Percentiles rank a stretch among this genome's conserved stretches.
phyloP scores from a whole-genome alignment of 2,329 filamentous ascomycete species.

The Aureobasidium leucospermi region DNA sequence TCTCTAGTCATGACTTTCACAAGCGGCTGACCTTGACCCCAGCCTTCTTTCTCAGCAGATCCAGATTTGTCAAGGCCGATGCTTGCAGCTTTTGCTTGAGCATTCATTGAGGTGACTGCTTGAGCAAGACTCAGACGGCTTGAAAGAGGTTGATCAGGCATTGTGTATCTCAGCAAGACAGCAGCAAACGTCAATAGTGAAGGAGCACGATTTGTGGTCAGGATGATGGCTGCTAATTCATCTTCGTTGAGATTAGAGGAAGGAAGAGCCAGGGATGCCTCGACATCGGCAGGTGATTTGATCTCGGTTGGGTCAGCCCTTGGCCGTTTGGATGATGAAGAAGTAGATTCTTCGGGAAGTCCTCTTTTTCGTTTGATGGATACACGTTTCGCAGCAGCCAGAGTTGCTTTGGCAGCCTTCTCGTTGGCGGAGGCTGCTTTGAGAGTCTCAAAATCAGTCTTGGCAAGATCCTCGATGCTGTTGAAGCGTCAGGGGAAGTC shows the following conservation, averaged over 20 bases:
- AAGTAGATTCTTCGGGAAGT: conserved; percentile 25
- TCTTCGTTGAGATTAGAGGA: conserved; percentile 49
- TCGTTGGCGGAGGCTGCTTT: conserved; percentile 42
- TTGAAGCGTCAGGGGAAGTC: conserved; percentile 1
- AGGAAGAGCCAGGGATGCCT: conserved; percentile 56
- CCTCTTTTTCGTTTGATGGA: conserved; percentile 44
- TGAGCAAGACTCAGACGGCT: conserved; percentile 76
- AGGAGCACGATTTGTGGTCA: conserved; percentile 75
- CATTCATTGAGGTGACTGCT: conserved; percentile 76
- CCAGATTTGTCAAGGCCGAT: conserved; percentile 60
- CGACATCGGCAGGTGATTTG: conserved; percentile 48
- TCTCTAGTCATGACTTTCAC: conserved; percentile 67
- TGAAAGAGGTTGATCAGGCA: conserved; percentile 79
- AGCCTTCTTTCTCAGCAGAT: conserved; percentile 61
- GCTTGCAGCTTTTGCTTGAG: conserved; percentile 65
- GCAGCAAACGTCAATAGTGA: conserved; percentile 75
- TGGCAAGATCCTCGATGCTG: conserved; percentile 42
- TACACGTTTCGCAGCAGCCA: conserved; percentile 50
- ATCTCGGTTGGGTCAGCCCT: conserved; percentile 16
- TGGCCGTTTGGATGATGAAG: conserved; percentile 18
- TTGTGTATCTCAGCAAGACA: conserved; percentile 66
- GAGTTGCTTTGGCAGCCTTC: conserved; percentile 49
- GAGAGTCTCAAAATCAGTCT: conserved; percentile 38
- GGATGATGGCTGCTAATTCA: conserved; percentile 47
- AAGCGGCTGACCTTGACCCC: conserved; percentile 67